Percentiles rank a stretch among this genome's conserved stretches.
Conservation (phyloP, 2,329 filamentous ascomycete genomes). For the Paramyrothecium roridum region DNA sequence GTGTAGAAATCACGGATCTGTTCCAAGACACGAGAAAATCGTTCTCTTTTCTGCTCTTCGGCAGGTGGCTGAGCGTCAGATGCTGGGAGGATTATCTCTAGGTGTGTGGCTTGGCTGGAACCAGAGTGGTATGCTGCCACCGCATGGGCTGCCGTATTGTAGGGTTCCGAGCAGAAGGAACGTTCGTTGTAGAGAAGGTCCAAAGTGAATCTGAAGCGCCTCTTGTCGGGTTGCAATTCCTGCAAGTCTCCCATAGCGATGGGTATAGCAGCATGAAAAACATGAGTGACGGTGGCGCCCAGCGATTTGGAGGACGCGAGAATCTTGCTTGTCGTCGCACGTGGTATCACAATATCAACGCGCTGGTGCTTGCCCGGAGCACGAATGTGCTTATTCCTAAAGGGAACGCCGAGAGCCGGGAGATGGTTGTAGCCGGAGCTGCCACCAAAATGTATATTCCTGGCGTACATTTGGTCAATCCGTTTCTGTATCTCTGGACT, state of each 20-base stretch:
- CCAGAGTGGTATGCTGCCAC: not conserved
- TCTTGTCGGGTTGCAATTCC: not conserved
- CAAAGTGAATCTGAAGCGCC: not conserved
- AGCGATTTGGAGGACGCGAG: not conserved
- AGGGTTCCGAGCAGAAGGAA: not conserved
- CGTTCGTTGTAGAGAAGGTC: not conserved
- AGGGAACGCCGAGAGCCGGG: not conserved
- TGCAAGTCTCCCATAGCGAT: not conserved
- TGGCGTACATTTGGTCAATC: not conserved
- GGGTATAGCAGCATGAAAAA: not conserved
- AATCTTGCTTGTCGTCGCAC: not conserved
- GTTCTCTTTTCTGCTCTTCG: not conserved
- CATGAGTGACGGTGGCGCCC: not conserved
- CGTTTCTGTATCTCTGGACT: not conserved
- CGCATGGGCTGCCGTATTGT: not conserved
- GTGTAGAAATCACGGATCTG: not conserved
- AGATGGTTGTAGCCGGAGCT: not conserved
- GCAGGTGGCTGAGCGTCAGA: not conserved
- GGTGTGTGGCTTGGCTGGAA: not conserved
- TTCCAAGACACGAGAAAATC: not conserved
- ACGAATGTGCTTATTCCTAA: not conserved
- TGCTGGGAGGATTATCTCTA: not conserved
- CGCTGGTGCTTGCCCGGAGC: not conserved
- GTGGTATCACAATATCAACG: not conserved
- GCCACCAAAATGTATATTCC: not conserved